Conservation (phyloP, 2,329 filamentous ascomycete species). For the Xylariaceae sp. region DNA sequence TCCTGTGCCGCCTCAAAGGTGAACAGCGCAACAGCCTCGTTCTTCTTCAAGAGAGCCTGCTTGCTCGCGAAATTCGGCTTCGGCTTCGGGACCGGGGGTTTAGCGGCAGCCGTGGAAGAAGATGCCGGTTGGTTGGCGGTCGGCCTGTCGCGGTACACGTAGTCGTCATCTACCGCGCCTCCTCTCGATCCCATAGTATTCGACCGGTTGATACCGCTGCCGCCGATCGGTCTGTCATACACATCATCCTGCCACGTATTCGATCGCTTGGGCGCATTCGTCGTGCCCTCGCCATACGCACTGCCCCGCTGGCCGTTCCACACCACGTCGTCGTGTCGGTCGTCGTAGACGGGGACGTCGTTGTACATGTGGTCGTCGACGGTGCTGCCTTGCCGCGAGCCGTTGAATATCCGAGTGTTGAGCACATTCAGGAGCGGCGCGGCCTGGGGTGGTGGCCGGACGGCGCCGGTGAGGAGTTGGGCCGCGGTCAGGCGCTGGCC, state of each 20-base stretch:
- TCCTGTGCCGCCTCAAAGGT: constrained; percentile 93
- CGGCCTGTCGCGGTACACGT: constrained; percentile 36
- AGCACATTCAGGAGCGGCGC: constrained; percentile 79
- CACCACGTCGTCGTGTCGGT: constrained; percentile 72
- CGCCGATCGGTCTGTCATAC: constrained; percentile 55
- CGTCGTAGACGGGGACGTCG: constrained; percentile 84
- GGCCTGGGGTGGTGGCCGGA: constrained; percentile 74
- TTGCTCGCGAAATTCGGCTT: constrained; percentile 75
- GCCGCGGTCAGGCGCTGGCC: constrained; percentile 73
- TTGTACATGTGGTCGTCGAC: constrained; percentile 72
- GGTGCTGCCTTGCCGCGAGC: constrained; percentile 44
- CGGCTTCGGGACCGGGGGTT: constrained; percentile 85
- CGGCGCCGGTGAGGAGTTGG: constrained; percentile 72
- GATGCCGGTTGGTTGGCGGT: too few relatives aligned
- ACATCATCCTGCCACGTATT: constrained; percentile 71
- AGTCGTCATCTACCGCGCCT: constrained; percentile 40
- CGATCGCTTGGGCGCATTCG: constrained; percentile 48
- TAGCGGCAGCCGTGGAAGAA: constrained; percentile 57
- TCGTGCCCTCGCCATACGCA: constrained; percentile 45
- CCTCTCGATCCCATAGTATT: constrained; percentile 44
- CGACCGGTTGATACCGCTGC: constrained; percentile 40
- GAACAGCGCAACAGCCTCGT: constrained; percentile 86
- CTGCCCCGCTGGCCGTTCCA: constrained; percentile 73
- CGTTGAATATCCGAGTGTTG: constrained; percentile 78
- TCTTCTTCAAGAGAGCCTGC: constrained; percentile 52